Conservation (phyloP, 2,329 filamentous ascomycete species). For the Chrysosphaeria jannelii region DNA sequence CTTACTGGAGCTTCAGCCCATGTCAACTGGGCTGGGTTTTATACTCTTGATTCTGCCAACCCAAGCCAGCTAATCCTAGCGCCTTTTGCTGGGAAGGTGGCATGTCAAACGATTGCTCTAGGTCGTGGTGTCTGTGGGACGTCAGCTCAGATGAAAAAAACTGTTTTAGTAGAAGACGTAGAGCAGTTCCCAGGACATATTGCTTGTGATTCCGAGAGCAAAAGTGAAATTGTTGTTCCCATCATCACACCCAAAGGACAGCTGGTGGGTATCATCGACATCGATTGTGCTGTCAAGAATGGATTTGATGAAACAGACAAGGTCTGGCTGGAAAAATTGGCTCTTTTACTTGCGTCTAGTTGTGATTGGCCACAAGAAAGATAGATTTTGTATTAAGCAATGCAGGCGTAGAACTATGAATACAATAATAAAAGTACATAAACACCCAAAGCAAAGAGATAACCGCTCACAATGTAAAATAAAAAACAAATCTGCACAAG, state of each 20-base stretch:
- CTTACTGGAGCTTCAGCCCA: slow-evolving; percentile 30
- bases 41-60: slow-evolving; percentile 22
- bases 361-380: slow-evolving; percentile 27
- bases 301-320: slow-evolving; percentile 44
- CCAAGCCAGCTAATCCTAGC: slow-evolving; percentile 34
- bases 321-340: slow-evolving; percentile 33
- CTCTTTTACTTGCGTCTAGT: slow-evolving; percentile 21
- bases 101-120: slow-evolving; percentile 50
- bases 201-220: slow-evolving; percentile 46
- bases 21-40: slow-evolving; percentile 65
- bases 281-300: slow-evolving; percentile 36
- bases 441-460: neutral
- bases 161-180: slow-evolving; percentile 40
- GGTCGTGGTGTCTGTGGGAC: slow-evolving; percentile 47
- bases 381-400: no score
- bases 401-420: no score
- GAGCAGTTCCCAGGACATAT: slow-evolving; percentile 53
- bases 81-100: slow-evolving; percentile 53
- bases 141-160: slow-evolving; percentile 26
- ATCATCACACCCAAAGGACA: slow-evolving; percentile 13
- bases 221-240: slow-evolving; percentile 60
- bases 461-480: neutral
- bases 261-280: slow-evolving; percentile 37
- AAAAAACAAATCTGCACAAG: neutral
- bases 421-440: no score